Base-by-base conservation (phyloP, 306 rosid species). In the Lablab purpureus region DNA sequence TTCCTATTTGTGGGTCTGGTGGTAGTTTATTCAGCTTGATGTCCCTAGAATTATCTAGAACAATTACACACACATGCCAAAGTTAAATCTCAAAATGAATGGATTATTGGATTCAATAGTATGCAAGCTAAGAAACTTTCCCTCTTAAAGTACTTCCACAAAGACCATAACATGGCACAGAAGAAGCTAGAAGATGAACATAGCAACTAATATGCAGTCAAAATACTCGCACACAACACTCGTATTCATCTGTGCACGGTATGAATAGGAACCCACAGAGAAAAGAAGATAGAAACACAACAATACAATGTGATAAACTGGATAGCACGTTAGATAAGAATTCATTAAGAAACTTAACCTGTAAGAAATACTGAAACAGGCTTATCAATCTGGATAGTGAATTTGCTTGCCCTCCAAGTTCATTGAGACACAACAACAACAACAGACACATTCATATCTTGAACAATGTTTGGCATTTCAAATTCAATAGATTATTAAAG, bases 381-480 rank as follows among this genome's bases (percentile, higher is more conserved):
- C 28, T 13, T n/a, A 52, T 60, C 22, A 28, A 50, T 14, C 30
- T 50, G 41, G 62, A 50, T 0, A 71, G 66, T 15, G 12, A 17
- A 25, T 22, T 47, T 56, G 51, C 7, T 63, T 8, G 19, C 66
- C n/a, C 28, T n/a, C 36, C 4, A 65, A 71, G 45, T 54, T 63
- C 27, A 64, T 34, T 23, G 56, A 19, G 34, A 40, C 21, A 14
- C 45, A 37, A 45, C 6, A 72, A 23, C 30, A 63, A 28, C 10
- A 63, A 10, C 58, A 54, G n/a, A 36, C 28, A 76, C 4, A 32
- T 21, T 67, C 28, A 28, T 17, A 62, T 49, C 45, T 25, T 40
- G 19, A 37, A 11, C 18, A 55, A 82, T 43, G 43, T 17, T 71
- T 59, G 28, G 67, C 67, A 55, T 49, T 11, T 80, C 43, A 64